Conservation (phyloP, 768 basidiomycete genomes). For the Mycena venus region DNA sequence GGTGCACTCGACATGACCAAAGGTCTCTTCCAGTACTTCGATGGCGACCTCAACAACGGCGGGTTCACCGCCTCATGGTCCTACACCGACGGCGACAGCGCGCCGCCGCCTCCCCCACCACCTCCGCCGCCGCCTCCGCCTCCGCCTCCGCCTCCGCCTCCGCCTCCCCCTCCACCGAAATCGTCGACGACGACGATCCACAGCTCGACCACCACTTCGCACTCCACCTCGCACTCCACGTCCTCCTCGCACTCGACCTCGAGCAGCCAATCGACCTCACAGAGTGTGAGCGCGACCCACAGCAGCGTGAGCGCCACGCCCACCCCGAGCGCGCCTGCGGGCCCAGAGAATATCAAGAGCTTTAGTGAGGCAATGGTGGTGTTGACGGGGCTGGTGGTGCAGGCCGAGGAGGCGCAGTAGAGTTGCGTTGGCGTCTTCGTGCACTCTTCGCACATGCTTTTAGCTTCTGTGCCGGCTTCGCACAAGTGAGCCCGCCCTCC, state of each 20-base stretch:
- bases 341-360: neutral
- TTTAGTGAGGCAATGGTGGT: neutral
- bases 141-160: neutral
- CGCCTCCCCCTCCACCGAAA: neutral
- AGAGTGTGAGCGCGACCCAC: neutral
- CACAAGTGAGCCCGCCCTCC: too few relatives aligned
- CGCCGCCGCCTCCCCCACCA: neutral
- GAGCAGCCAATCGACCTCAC: neutral
- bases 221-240: neutral
- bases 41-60: neutral
- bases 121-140: neutral
- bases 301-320: neutral
- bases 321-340: neutral
- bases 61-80: neutral
- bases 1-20: slow-evolving; percentile 8
- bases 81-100: neutral
- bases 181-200: neutral
- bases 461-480: too few relatives aligned
- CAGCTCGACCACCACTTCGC: neutral
- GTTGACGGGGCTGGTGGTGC: neutral
- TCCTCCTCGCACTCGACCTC: neutral
- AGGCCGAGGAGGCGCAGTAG: neutral
- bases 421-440: too few relatives aligned
- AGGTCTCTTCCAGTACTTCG: slow-evolving; percentile 5
- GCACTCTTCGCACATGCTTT: too few relatives aligned